Percentiles rank a stretch among this genome's conserved stretches.
phyloP scores from a whole-genome alignment of 2,329 filamentous ascomycete species.

The Trichoderma koningiopsis region DNA sequence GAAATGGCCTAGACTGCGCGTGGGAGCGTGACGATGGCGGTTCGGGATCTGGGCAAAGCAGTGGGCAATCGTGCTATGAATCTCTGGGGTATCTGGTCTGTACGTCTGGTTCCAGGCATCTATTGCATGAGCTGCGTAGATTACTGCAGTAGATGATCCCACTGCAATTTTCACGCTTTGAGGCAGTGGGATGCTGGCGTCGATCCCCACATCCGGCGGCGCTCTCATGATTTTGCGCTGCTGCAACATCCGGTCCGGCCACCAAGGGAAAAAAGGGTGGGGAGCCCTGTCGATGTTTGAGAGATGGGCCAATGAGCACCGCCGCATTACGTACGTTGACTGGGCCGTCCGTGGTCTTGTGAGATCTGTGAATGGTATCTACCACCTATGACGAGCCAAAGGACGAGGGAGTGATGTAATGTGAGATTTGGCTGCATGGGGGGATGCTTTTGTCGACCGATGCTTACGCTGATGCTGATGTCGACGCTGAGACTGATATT shows the following conservation, averaged over 20 bases:
- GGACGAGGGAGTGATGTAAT: background rate
- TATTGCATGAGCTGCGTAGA: background rate
- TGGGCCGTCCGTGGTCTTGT: background rate
- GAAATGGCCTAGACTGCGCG: constrained; percentile 4
- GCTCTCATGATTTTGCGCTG: background rate
- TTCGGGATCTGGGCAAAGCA: background rate
- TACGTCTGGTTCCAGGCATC: background rate
- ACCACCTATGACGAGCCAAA: background rate
- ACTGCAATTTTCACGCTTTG: background rate
- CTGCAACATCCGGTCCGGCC: background rate
- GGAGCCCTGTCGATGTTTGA: background rate
- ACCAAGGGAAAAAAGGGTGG: background rate
- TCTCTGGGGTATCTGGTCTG: background rate
- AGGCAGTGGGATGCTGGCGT: background rate
- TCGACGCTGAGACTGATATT: background rate
- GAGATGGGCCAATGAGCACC: constrained; percentile 5
- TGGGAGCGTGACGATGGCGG: background rate
- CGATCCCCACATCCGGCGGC: constrained; percentile 7
- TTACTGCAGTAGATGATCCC: background rate
- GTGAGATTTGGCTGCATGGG: background rate
- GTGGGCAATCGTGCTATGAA: background rate
- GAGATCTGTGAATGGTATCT: background rate
- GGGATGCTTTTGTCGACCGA: background rate
- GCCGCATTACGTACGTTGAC: constrained; percentile 16
- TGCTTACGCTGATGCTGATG: background rate